phyloP scores from a whole-genome alignment of 768 basidiomycete genomes.

The Podaxis mareebaensis region DNA sequence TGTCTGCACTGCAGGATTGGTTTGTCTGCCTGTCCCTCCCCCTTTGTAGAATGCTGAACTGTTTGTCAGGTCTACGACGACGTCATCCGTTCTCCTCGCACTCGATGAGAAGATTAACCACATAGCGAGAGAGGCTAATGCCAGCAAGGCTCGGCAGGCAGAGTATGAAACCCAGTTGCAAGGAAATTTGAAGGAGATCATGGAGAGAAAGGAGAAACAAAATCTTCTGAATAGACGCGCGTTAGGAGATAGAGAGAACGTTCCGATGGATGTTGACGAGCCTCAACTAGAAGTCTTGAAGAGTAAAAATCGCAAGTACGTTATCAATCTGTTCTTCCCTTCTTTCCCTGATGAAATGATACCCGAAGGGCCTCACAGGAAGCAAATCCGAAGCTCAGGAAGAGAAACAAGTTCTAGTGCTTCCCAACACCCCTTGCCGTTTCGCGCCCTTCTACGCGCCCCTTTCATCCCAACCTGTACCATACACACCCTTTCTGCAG shows the following conservation, averaged over 20 bases:
- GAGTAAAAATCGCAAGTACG: constrained; percentile 65
- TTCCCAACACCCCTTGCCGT: not conserved
- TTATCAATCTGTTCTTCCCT: constrained; percentile 18
- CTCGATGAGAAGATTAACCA: constrained; percentile 69
- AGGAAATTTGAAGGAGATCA: constrained; percentile 56
- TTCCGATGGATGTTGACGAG: constrained; percentile 71
- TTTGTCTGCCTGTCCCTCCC: constrained; percentile 29
- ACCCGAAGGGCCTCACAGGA: constrained; percentile 40
- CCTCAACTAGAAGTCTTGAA: constrained; percentile 39
- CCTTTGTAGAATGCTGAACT: not conserved
- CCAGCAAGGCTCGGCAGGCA: constrained; percentile 41
- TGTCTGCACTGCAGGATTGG: constrained; percentile 69
- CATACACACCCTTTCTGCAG: not conserved
- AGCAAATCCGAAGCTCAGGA: constrained; percentile 48
- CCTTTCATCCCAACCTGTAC: not conserved
- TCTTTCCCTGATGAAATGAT: not conserved
- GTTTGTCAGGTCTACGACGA: constrained; percentile 62
- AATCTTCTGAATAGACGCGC: constrained; percentile 23
- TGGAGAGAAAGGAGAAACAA: constrained; percentile 61
- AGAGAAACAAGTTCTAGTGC: constrained; percentile 56
- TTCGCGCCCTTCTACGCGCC: not conserved
- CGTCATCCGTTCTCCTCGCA: constrained; percentile 66
- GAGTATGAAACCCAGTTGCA: constrained; percentile 59
- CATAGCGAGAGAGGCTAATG: constrained; percentile 46
- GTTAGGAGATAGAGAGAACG: constrained; percentile 32